Base-by-base conservation (phyloP, 1,284 basidiomycete genomes). In the Malassezia obtusa region DNA sequence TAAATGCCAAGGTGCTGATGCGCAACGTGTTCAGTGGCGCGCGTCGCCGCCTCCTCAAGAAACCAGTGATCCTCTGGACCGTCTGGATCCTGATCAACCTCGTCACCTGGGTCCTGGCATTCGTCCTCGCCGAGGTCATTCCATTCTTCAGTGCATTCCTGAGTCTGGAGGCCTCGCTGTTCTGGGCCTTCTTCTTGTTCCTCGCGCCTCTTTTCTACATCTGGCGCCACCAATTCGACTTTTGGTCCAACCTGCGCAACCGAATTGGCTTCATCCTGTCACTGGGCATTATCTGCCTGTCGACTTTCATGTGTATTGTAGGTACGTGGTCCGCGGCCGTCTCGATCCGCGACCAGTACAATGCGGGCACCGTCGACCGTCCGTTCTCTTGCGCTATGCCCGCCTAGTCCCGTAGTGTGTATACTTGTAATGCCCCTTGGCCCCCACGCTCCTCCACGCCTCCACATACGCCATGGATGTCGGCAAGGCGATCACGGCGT, bases 401-500 rank as follows among this genome's bases (percentile, higher is more conserved):
- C 15, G 19, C 33, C 17, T 43, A n/a, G 9, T 24, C 5, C 22
- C 37, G 22, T 36, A 36, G 31, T 17, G 5, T 26, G 22, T 24
- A 4, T 33, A 35, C n/a, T 14, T 5, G 2, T 19, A 11, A n/a
- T n/a, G 11, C 15, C 17, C 21, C 6, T 31, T 25, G 28, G n/a
- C 45, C 14, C 31, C 6, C n/a, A 15, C 25, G 17, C 44, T 12
- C 25, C 17, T 45, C 30, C 43, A 32, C 31, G 22, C 25, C 45
- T 22, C 31, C 45, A 24, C 43, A 11, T 14, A 17, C 28, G 39
- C 40, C 17, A 96, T 98, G 92, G 91, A 99, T 76, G 84, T 92
- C 60, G 81, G 89, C 63, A 92, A 92, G 75, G 92, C 94, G 2
- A 84, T 95, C 37, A 87, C 91, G 77, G 87, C 84, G 15, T 99